These are phyloP conservation scores for Tetracladium setigerum DNA, from an alignment of 495 filamentous ascomycete genomes.

Conservation along the genomic window DNA sequence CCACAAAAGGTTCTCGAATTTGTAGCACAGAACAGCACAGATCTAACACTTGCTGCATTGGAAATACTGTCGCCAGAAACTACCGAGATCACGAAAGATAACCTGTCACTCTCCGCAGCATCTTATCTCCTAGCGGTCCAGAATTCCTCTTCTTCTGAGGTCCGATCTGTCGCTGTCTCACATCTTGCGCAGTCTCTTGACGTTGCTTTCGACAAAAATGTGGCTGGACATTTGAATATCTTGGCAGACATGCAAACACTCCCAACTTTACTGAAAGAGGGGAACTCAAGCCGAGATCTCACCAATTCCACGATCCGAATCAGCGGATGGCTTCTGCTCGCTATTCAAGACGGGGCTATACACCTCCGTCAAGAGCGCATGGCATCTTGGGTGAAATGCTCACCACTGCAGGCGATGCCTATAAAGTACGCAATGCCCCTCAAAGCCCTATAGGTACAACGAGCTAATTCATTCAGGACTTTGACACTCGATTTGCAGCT, in stretches of 20 bases:
- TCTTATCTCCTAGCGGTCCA: constrained; percentile 1
- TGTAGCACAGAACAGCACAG: constrained; percentile 15
- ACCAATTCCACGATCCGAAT: constrained; percentile 34
- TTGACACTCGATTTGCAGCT: constrained; percentile 56
- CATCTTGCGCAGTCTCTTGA: constrained; percentile 7
- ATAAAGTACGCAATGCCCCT: constrained; percentile 29
- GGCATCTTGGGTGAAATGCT: constrained; percentile 35
- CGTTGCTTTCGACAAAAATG: not conserved
- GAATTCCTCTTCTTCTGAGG: not conserved
- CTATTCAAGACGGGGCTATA: not conserved
- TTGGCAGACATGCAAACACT: not conserved
- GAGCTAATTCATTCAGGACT: constrained; percentile 38
- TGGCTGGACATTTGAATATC: too few species aligned
- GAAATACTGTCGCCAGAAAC: constrained; percentile 24
- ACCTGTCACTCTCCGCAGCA: not conserved
- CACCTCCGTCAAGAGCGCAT: constrained; percentile 15
- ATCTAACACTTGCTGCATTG: constrained; percentile 25
- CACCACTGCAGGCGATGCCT: constrained; percentile 29
- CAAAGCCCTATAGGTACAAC: not conserved
- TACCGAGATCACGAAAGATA: constrained; percentile 1
- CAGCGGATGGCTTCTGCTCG: constrained; percentile 33
- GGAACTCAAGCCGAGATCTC: constrained; percentile 28
- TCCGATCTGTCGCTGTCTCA: not conserved
- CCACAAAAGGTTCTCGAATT: constrained; percentile 16
- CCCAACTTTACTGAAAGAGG: not conserved